Evolutionary conservation across 208 protist genomes (phyloP).

Genomic region (Leishmania tropica): DNA sequence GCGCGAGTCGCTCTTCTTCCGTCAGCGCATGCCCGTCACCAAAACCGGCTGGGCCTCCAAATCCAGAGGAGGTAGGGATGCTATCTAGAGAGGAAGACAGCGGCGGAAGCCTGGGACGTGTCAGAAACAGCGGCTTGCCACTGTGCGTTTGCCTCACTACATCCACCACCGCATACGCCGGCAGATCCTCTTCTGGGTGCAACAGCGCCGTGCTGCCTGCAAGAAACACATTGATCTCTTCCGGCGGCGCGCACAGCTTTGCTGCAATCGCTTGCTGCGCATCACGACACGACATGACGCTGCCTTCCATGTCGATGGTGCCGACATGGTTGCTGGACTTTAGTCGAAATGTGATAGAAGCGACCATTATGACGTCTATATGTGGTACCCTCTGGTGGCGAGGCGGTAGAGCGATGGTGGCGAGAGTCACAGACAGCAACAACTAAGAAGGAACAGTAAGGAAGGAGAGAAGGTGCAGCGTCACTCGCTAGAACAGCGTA

Average conservation of each 20-base stretch:
- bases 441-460: background rate
- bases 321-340: conserved; percentile 82
- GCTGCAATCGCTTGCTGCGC: conserved; percentile 74
- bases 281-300: conserved; percentile 67
- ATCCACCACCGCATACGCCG: conserved; percentile 77
- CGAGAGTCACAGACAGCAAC: background rate
- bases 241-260: conserved; percentile 63
- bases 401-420: background rate
- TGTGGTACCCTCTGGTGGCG: background rate
- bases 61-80: background rate
- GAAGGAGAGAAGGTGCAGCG: background rate
- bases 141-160: conserved; percentile 70
- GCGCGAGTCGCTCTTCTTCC: conserved; percentile 83
- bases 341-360: conserved; percentile 83
- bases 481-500: background rate
- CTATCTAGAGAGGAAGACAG: background rate
- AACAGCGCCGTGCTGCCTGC: conserved; percentile 66
- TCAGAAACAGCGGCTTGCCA: conserved; percentile 17
- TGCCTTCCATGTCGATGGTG: conserved; percentile 71
- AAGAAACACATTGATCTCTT: conserved; percentile 82
- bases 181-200: conserved; percentile 80
- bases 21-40: conserved; percentile 41
- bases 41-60: background rate
- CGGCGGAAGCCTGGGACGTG: conserved; percentile 17
- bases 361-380: conserved; percentile 34